Conservation (phyloP, 768 basidiomycete species). For the Mycena epipterygia region DNA sequence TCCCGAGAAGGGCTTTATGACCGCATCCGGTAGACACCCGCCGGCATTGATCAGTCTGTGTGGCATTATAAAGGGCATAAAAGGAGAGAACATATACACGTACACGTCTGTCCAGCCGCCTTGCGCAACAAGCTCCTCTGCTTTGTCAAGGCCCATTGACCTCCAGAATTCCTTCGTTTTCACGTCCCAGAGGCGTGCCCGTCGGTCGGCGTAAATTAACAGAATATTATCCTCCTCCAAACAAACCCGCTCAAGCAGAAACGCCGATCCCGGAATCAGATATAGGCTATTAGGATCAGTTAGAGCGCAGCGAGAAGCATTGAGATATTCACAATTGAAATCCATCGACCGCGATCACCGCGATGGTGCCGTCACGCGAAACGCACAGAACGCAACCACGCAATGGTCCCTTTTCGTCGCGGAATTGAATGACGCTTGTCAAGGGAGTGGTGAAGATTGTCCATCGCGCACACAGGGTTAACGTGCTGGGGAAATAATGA, state of each 20-base stretch:
- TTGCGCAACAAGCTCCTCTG: constrained; percentile 77
- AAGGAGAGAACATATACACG: constrained; percentile 19
- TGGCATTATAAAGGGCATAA: neutral
- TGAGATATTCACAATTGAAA: constrained; percentile 77
- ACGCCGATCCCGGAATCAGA: constrained; percentile 85
- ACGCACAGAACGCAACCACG: constrained; percentile 80
- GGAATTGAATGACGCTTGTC: constrained; percentile 67
- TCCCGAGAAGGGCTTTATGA: constrained; percentile 42
- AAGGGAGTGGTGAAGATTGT: constrained; percentile 80
- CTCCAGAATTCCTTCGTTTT: constrained; percentile 88
- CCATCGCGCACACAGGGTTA: constrained; percentile 79
- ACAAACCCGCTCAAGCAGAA: constrained; percentile 73
- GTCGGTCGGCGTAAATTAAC: constrained; percentile 80
- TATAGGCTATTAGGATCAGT: constrained; percentile 66
- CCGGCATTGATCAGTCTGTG: constrained; percentile 40
- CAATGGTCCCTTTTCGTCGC: constrained; percentile 67
- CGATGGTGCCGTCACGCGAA: constrained; percentile 85
- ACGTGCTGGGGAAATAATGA: constrained; percentile 57
- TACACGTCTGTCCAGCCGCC: constrained; percentile 86
- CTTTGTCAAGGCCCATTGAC: constrained; percentile 83
- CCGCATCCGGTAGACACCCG: constrained; percentile 40
- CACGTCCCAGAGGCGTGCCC: constrained; percentile 90
- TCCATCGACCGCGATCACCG: constrained; percentile 79
- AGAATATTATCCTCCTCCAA: constrained; percentile 79
- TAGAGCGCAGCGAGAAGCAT: neutral